Evolutionary conservation across 306 rosid genomes (phyloP), one percentile per base, ranked within the genome.

Genomic region (Bauhinia variegata): DNA sequence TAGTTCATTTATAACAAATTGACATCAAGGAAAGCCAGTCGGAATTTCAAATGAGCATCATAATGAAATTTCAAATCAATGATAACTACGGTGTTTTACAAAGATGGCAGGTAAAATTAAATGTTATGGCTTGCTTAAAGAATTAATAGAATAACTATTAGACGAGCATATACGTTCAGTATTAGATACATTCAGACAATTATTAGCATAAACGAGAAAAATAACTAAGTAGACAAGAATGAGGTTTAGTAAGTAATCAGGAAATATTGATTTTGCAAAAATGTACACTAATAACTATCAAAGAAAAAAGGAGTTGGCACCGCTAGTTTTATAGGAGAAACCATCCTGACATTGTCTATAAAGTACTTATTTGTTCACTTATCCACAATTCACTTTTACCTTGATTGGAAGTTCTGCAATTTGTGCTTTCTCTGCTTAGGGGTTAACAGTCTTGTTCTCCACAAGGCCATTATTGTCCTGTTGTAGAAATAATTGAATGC

Each of bases 201-300:
- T 16, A 54, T 42, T 42, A 54, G 34, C 12, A 67, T 48, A 13
- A 13, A 2, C 12, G 19, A 41, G 51, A 19, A 10, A 23, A 23
- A 23, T 23, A 60, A 6, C 16, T 4, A 0, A 19, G 11, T 11
- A 39, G 41, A 60, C 50, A 38, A 16, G 4, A 7, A 2, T 32
- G 12, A 8, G 11, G 38, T 52, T 37, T n/a, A 54, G 17, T 31
- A 52, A 16, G 54, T 16, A 16, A 16, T 48, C 7, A 7, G 9
- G 31, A 14, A 19, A 41, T 7, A 54, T 63, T 10, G 6, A 52
- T 66, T 66, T 66, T 39, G 42, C 63, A 39, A 31, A 41, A 67
- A 9, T 15, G 54, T 54, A 41, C 8, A 23, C 28, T 2, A 23
- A 23, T 23, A 28, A 0, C 46, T n/a, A n/a, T n/a, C n/a, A n/a